Evolutionary conservation across 257 asterid genomes (phyloP).

Genomic region (Nicotiana undulata): DNA sequence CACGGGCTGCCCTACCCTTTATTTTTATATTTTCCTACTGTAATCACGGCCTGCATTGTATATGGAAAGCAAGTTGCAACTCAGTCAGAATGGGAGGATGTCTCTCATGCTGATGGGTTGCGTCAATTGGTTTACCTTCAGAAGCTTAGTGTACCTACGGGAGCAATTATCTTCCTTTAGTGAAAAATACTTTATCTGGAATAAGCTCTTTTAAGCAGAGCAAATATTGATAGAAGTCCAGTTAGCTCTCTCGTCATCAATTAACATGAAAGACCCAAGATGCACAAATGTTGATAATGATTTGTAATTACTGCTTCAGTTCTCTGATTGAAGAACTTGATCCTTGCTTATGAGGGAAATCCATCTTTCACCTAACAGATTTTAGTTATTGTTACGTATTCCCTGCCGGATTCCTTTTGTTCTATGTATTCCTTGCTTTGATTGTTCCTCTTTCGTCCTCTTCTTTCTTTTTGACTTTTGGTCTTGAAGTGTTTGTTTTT

Average conservation of each 20-base stretch:
- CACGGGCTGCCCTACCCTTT: neutral
- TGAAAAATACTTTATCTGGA: neutral
- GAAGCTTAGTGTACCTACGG: neutral
- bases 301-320: neutral
- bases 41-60: neutral
- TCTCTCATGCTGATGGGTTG: neutral
- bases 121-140: neutral
- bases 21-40: neutral
- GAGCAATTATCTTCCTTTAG: neutral
- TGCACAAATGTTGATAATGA: neutral
- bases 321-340: neutral
- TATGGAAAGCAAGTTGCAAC: neutral
- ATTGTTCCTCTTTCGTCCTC: neutral
- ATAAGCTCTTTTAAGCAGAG: neutral
- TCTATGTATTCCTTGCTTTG: neutral
- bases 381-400: neutral
- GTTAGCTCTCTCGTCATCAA: neutral
- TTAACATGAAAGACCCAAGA: neutral
- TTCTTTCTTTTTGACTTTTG: constrained; percentile 7
- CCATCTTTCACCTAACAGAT: no score
- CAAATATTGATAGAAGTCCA: neutral
- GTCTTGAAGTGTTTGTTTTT: neutral
- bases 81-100: neutral
- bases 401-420: neutral
- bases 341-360: neutral